These are phyloP conservation scores for Fistulina hepatica DNA, from an alignment of 1,284 basidiomycete genomes.

Conservation along the genomic window DNA sequence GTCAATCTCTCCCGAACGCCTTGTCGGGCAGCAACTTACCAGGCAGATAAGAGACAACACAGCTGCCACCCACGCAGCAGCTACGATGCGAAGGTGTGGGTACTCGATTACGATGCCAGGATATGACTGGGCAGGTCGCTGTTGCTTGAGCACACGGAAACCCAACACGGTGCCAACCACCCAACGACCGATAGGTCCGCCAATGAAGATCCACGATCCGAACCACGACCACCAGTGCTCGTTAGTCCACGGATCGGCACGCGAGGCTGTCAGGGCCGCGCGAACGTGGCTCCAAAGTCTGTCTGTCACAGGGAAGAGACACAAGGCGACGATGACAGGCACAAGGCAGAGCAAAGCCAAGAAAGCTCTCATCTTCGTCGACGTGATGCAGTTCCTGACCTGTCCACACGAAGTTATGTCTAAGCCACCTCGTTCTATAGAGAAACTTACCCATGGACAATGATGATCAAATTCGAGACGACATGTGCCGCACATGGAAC, in stretches of 20 bases:
- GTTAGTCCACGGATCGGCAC: conserved; percentile 24
- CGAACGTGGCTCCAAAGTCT: conserved; percentile 24
- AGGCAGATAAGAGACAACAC: conserved; percentile 30
- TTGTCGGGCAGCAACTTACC: conserved; percentile 21
- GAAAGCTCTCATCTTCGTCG: conserved; percentile 32
- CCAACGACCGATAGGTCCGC: conserved; percentile 38
- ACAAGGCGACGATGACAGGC: conserved; percentile 25
- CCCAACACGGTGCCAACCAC: conserved; percentile 33
- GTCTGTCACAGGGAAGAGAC: conserved; percentile 24
- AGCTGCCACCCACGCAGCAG: conserved; percentile 21
- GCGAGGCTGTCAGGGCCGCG: conserved; percentile 27
- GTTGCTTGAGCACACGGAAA: conserved; percentile 24
- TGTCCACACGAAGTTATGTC: conserved; percentile 13
- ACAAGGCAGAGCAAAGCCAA: conserved; percentile 27
- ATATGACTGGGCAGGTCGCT: conserved; percentile 9
- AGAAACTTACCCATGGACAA: conserved; percentile 38
- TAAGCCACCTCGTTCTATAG: background rate
- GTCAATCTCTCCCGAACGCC: background rate
- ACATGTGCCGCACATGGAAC: conserved; percentile 39
- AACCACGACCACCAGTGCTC: conserved; percentile 38
- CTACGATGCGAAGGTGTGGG: conserved; percentile 28
- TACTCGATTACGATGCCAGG: conserved; percentile 23
- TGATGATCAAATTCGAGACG: conserved; percentile 43
- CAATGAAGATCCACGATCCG: conserved; percentile 39
- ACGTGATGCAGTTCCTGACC: conserved; percentile 42